Percentiles rank a stretch among this genome's conserved stretches.
These are phyloP conservation scores for Rhipidocladum racemiflorum DNA, from an alignment of 176 grass and related monocot genomes.

Conservation along the genomic window DNA sequence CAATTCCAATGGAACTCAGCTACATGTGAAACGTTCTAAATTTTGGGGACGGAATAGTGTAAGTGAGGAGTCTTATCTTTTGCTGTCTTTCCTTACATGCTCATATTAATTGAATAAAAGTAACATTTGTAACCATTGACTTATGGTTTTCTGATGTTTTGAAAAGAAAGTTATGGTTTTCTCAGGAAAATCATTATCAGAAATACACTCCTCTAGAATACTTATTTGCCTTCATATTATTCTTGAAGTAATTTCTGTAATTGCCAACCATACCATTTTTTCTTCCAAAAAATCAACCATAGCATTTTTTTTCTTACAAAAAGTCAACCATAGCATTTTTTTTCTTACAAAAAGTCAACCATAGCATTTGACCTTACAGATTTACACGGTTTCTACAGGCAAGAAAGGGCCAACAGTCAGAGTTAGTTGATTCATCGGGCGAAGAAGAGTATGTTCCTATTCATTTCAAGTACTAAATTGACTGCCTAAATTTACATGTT, in stretches of 20 bases:
- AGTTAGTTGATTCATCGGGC: slow-evolving; percentile 77
- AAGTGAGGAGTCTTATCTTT: slow-evolving; percentile 48
- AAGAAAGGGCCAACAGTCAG: slow-evolving; percentile 70
- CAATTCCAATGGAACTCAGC: slow-evolving; percentile 72
- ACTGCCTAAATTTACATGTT: slow-evolving; percentile 1
- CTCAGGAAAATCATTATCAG: neutral
- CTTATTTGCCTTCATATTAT: slow-evolving; percentile 3
- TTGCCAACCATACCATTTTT: neutral
- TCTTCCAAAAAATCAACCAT: too few species aligned
- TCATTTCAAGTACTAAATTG: slow-evolving; percentile 2
- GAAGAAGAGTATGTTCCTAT: slow-evolving; percentile 92
- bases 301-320: neutral
- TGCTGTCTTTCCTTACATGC: slow-evolving; percentile 3
- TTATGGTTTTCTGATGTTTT: neutral
- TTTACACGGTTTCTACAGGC: slow-evolving; percentile 56
- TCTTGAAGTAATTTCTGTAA: neutral
- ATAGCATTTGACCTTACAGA: slow-evolving; percentile 19
- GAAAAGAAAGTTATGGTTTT: neutral
- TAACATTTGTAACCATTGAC: neutral
- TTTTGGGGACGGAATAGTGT: slow-evolving; percentile 88
- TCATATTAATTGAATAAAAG: slow-evolving; percentile 28
- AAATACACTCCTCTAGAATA: slow-evolving; percentile 13
- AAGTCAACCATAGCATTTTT: neutral
- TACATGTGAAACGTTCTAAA: slow-evolving; percentile 61
- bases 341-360: neutral